Evolutionary conservation across 2,329 filamentous ascomycete genomes (phyloP).

Genomic region (Proliferodiscus dingleyae): DNA sequence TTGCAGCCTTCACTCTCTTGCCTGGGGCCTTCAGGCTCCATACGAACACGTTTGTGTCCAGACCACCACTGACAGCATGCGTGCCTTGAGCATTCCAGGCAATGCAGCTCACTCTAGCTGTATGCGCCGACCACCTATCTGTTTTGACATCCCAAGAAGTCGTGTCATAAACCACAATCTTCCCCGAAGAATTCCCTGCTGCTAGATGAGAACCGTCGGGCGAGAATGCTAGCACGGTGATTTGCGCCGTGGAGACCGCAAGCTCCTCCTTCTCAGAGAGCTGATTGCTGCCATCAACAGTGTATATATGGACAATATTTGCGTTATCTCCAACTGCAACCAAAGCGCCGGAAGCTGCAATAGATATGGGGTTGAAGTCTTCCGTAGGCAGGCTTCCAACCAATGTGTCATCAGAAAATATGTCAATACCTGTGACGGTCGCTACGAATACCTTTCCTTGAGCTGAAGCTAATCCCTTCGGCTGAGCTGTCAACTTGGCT

Average conservation of each 20-base stretch:
- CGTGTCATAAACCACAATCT: slow-evolving; percentile 76
- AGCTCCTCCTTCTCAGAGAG: slow-evolving; percentile 45
- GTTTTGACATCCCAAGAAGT: slow-evolving; percentile 66
- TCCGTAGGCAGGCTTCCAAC: slow-evolving; percentile 54
- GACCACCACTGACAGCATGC: slow-evolving; percentile 74
- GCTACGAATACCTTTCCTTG: slow-evolving; percentile 45
- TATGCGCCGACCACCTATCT: slow-evolving; percentile 72
- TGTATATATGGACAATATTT: slow-evolving; percentile 73
- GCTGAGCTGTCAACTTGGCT: slow-evolving; percentile 69
- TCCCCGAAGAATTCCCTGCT: slow-evolving; percentile 76
- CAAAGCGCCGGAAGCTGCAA: slow-evolving; percentile 62
- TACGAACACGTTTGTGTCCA: slow-evolving; percentile 89
- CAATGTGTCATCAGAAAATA: slow-evolving; percentile 56
- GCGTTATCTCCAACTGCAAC: slow-evolving; percentile 75
- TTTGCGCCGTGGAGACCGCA: slow-evolving; percentile 62
- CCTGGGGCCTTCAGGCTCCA: slow-evolving; percentile 85
- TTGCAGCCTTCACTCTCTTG: slow-evolving; percentile 74
- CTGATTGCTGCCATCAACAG: slow-evolving; percentile 50
- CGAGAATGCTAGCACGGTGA: slow-evolving; percentile 83
- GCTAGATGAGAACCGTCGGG: slow-evolving; percentile 71
- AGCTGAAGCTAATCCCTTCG: slow-evolving; percentile 64
- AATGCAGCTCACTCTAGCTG: slow-evolving; percentile 60
- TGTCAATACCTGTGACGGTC: slow-evolving; percentile 51
- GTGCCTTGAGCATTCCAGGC: slow-evolving; percentile 75
- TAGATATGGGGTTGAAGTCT: slow-evolving; percentile 61